These are phyloP conservation scores for Histomonas meleagridis DNA, from an alignment of 208 protist genomes.

Conservation along the genomic window DNA sequence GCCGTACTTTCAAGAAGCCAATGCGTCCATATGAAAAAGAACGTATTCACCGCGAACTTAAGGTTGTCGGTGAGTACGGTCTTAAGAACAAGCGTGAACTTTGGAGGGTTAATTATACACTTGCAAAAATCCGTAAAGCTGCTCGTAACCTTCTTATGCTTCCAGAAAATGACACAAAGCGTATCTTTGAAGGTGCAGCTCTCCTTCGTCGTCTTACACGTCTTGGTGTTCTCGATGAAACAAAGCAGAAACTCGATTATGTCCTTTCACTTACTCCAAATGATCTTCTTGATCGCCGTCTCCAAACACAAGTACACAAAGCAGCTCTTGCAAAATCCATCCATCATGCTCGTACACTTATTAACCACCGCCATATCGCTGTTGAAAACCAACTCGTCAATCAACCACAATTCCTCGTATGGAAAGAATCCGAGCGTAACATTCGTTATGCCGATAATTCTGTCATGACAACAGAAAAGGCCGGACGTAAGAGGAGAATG, in stretches of 20 bases:
- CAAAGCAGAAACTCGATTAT: slow-evolving; percentile 98
- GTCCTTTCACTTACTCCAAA: slow-evolving; percentile 90
- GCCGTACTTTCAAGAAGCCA: slow-evolving; percentile 83
- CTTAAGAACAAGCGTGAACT: slow-evolving; percentile 98
- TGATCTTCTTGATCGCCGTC: slow-evolving; percentile 97
- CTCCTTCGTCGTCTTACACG: slow-evolving; percentile 93
- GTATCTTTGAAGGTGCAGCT: slow-evolving; percentile 89
- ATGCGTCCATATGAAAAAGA: slow-evolving; percentile 98
- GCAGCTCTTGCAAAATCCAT: slow-evolving; percentile 92
- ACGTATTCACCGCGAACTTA: slow-evolving; percentile 96
- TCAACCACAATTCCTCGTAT: slow-evolving; percentile 23
- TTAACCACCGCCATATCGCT: slow-evolving; percentile 92
- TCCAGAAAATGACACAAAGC: slow-evolving; percentile 81
- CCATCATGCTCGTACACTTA: slow-evolving; percentile 97
- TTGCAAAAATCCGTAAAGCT: slow-evolving; percentile 93
- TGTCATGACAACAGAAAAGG: neutral
- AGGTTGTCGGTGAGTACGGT: slow-evolving; percentile 88
- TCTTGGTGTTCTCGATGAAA: slow-evolving; percentile 90
- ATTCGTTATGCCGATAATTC: neutral
- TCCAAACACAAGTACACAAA: slow-evolving; percentile 96
- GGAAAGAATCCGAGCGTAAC: neutral
- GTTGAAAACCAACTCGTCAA: slow-evolving; percentile 24
- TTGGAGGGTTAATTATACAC: slow-evolving; percentile 88
- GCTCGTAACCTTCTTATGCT: slow-evolving; percentile 96
- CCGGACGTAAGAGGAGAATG: neutral